phyloP scores from a whole-genome alignment of 257 asterid genomes.

The Ehretia macrophylla region DNA sequence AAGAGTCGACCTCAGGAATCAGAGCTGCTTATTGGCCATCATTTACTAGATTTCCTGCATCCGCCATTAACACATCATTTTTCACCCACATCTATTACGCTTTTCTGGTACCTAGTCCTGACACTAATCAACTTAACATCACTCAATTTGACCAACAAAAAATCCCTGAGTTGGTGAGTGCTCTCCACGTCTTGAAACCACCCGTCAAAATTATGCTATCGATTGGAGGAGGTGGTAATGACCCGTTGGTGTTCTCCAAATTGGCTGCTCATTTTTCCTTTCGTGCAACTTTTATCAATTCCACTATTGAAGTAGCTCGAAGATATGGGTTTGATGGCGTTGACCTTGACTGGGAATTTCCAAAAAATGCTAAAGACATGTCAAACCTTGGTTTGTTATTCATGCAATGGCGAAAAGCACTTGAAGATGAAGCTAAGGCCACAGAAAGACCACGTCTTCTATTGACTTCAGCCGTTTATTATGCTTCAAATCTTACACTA shows the following conservation, averaged over 20 bases:
- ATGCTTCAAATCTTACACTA: constrained; percentile 30
- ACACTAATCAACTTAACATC: constrained; percentile 35
- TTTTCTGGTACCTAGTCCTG: constrained; percentile 32
- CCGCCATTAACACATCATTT: constrained; percentile 31
- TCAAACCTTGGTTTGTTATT: constrained; percentile 35
- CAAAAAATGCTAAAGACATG: constrained; percentile 33
- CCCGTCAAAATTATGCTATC: constrained; percentile 38
- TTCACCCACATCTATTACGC: constrained; percentile 60
- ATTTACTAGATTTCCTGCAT: constrained; percentile 33
- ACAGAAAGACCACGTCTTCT: constrained; percentile 31
- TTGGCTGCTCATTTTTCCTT: constrained; percentile 4
- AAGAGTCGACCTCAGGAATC: constrained; percentile 14
- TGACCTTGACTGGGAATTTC: constrained; percentile 72
- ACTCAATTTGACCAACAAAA: constrained; percentile 27
- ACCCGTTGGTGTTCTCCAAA: constrained; percentile 20
- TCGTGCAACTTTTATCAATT: constrained; percentile 46
- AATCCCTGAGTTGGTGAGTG: constrained; percentile 37
- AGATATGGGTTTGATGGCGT: constrained; percentile 43
- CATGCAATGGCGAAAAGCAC: constrained; percentile 11
- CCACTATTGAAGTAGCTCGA: constrained; percentile 40
- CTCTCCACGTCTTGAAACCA: constrained; percentile 23
- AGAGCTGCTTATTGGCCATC: constrained; percentile 53
- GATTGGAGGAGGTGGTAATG: constrained; percentile 44
- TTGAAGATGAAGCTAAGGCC: constrained; percentile 9
- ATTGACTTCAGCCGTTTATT: constrained; percentile 47